Base-by-base conservation (phyloP, 139 green algal species). In the Auxenochlorella pyrenoidosa region DNA sequence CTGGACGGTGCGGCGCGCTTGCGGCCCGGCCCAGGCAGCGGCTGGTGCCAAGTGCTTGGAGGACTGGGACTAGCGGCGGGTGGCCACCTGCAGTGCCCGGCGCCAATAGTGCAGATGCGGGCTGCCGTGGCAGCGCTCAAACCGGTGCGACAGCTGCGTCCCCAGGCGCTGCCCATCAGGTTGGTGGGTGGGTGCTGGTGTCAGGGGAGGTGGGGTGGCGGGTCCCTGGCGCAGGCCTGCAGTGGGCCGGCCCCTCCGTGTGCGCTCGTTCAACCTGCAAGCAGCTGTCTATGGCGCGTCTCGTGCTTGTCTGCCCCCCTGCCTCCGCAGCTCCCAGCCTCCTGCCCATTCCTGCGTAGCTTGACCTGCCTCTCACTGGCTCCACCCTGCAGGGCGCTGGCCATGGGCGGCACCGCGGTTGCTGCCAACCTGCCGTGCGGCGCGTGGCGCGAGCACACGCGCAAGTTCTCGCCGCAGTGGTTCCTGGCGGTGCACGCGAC, bases 381-480 rank as follows among this genome's bases (percentile, higher is more conserved):
- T n/a, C n/a, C 4, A 21, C 30, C 1, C 24, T 41, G 75, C 75
- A 81, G 89, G 15, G 83, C 75, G 0, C 38, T 88, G 43, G 86
- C 86, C 2, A 91, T 98, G 26, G 90, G 84, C 8, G 89, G 87
- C n/a, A 87, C 91, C 5, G 87, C 94, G 2, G 83, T 93, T 21
- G 75, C 82, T 0, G 82, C 94, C 38, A 98, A 98, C 85, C 63
- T 99, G 44, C 96, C 96, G 1, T 96, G 92, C 82, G 96, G 96
- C 41, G 91, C 93, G 71, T 90, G 81, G 93, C 91, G 97, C 1
- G 95, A 97, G 88, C 95, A 99, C 90, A 92, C 85, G 21, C 82
- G 92, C 36, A 99, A 99, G 91, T 99, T 99, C 88, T 95, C 90
- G 1, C 85, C 91, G 0, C 87, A 91, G 54, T 98, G 96, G 96